Conservation (phyloP, 108 stramenopile species). For the Craspedostauros australis region DNA sequence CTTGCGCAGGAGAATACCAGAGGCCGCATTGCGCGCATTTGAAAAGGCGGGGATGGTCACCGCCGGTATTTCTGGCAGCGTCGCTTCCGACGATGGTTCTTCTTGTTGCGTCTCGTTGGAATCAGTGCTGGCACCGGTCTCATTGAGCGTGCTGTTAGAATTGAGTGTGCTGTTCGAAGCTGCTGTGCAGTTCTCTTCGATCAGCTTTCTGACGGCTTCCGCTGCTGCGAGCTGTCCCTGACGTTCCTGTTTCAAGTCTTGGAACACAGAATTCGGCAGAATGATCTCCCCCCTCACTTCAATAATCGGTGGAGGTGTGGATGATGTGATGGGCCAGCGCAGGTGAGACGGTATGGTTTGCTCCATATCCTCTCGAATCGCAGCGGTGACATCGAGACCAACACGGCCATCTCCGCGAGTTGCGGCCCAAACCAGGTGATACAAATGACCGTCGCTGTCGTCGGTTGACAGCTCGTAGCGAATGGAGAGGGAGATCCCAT, state of each 20-base stretch:
- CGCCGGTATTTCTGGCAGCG: not conserved
- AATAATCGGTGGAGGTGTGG: slow-evolving; percentile 19
- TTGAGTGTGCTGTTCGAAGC: not conserved
- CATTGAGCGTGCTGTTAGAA: not conserved
- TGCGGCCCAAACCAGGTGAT: slow-evolving; percentile 66
- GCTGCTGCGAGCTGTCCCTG: not conserved
- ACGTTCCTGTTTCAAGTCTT: slow-evolving; percentile 10
- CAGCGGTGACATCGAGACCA: slow-evolving; percentile 77
- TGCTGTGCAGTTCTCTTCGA: not conserved
- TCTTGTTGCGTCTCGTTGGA: not conserved
- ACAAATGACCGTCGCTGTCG: not conserved
- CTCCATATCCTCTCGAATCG: slow-evolving; percentile 19
- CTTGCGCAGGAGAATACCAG: slow-evolving; percentile 84
- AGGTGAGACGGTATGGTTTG: slow-evolving; percentile 8
- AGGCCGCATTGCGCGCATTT: slow-evolving; percentile 91
- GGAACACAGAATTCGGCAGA: slow-evolving; percentile 51
- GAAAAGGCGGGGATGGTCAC: slow-evolving; percentile 43
- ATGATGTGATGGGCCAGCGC: slow-evolving; percentile 2
- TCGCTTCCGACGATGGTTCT: too few relatives aligned
- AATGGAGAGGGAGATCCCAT: slow-evolving; percentile 84
- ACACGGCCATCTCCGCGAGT: slow-evolving; percentile 85
- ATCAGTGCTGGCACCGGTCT: not conserved
- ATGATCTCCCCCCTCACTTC: slow-evolving; percentile 93
- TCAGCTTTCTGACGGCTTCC: not conserved
- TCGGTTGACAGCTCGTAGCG: slow-evolving; percentile 43